Percentiles rank a stretch among this genome's conserved stretches.
Evolutionary conservation across 768 basidiomycete genomes (phyloP).

Genomic region (Xerocomus potaroensis): DNA sequence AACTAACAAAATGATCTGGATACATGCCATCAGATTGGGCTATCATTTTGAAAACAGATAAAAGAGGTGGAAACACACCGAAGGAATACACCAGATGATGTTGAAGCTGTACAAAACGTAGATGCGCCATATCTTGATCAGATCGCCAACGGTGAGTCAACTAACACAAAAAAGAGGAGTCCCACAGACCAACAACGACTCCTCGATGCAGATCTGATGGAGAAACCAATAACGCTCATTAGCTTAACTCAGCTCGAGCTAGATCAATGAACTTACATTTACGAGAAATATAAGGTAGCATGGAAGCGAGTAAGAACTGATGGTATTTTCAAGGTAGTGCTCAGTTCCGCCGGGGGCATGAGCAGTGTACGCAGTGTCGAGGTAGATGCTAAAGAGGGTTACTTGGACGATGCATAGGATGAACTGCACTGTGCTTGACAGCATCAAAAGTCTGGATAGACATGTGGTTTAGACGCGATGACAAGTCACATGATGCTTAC

Average conservation of each 20-base stretch:
- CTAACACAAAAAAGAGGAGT: neutral
- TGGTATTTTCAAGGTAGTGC: conserved; percentile 1
- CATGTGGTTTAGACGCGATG: neutral
- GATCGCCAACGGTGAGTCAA: neutral
- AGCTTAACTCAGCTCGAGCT: neutral
- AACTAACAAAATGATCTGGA: conserved; percentile 11
- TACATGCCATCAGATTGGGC: neutral
- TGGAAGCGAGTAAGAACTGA: conserved; percentile 1
- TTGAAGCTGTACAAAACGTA: conserved; percentile 12
- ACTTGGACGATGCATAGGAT: conserved; percentile 6
- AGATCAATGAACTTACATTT: conserved; percentile 8
- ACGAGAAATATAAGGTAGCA: conserved; percentile 16
- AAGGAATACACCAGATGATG: conserved; percentile 15
- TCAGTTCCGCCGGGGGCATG: neutral
- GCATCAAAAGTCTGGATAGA: neutral
- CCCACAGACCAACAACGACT: conserved; percentile 16
- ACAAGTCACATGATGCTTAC: neutral
- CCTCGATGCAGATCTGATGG: conserved; percentile 15
- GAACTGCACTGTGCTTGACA: conserved; percentile 8
- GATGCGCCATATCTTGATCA: conserved; percentile 22
- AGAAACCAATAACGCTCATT: neutral
- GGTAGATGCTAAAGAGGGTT: neutral
- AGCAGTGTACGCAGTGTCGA: neutral
- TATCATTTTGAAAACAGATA: neutral
- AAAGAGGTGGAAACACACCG: conserved; percentile 7